Evolutionary conservation across 441 rosid genomes (phyloP).

Genomic region (Pelargonium hybrid): DNA sequence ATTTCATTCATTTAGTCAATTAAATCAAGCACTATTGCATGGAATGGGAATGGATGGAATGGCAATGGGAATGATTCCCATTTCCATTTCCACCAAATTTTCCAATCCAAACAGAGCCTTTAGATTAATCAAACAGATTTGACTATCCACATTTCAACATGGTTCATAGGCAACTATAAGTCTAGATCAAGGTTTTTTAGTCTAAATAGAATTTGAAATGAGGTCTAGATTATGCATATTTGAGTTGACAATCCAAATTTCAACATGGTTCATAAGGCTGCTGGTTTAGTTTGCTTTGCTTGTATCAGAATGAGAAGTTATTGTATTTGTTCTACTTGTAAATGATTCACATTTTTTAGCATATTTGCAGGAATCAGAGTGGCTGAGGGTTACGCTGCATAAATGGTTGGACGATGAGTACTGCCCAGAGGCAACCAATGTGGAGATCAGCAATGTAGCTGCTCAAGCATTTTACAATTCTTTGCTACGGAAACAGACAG

Average conservation of each 20-base stretch:
- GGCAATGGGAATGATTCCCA: too few relatives aligned
- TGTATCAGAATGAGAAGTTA: neutral
- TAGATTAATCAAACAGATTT: neutral
- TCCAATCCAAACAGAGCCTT: too few relatives aligned
- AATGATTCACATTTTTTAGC: too few relatives aligned
- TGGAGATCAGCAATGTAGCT: slow-evolving; percentile 63
- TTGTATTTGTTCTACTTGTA: neutral
- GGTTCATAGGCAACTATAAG: neutral
- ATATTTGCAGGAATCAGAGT: slow-evolving; percentile 55
- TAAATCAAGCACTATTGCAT: too few relatives aligned
- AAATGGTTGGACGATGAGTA: slow-evolving; percentile 92
- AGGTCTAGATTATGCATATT: too few relatives aligned
- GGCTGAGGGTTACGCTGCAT: slow-evolving; percentile 66
- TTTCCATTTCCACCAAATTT: too few relatives aligned
- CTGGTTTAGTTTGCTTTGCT: neutral
- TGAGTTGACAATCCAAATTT: too few relatives aligned
- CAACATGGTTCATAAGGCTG: neutral
- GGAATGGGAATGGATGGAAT: too few relatives aligned
- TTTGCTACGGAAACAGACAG: slow-evolving; percentile 43
- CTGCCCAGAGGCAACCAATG: slow-evolving; percentile 86
- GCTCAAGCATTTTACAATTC: slow-evolving; percentile 43
- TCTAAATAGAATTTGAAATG: too few relatives aligned
- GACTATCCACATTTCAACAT: neutral
- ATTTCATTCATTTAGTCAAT: too few relatives aligned
- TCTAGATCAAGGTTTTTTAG: neutral